Evolutionary conservation across 2,329 filamentous ascomycete species (phyloP), one percentile per base, ranked within the genome.

Genomic region (Penicillium occitanis): DNA sequence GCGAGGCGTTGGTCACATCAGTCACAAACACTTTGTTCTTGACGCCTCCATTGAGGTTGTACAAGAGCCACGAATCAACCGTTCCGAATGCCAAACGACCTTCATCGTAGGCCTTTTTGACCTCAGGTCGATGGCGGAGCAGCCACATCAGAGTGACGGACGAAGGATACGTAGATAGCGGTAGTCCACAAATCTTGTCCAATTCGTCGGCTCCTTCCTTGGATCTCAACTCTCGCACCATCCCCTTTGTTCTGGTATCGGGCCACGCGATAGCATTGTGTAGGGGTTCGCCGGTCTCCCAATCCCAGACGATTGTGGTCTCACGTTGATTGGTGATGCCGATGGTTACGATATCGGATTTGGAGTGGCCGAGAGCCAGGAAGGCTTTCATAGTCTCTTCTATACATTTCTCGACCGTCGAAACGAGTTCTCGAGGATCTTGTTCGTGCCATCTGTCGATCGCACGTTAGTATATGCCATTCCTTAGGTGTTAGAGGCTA

Each of bases 251-350:
- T 62, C 93, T 86, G 35, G 92, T 96, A 75, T 97, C 93, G 35
- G 92, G 90, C 92, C 93, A 97, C 53, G 92, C 93, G 68, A 97
- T 90, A 66, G 92, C 92, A 73, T 94, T 93, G 80, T 91, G 86
- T 17, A 97, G 82, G 3, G 92, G 88, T 76, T 95, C 86, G 69
- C 93, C 93, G 0, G 91, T 95, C 70, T 86, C 84, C 72, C 84
- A 86, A 77, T 97, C 91, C 92, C 92, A 96, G 30, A 93, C 88
- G 1, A 96, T 83, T 1, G 90, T 91, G 1, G 93, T 96, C 78
- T 97, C 93, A 75, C 93, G 88, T 82, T 97, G 92, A 79, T 93
- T 96, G 67, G 92, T 96, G 75, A 97, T 91, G 65, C 93, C 93
- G 70, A 97, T 84, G 11, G 90, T 86, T 75, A 82, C 90, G 74